Base-by-base conservation (phyloP, 2,329 filamentous ascomycete genomes). In the Aplosporella prunicola region DNA sequence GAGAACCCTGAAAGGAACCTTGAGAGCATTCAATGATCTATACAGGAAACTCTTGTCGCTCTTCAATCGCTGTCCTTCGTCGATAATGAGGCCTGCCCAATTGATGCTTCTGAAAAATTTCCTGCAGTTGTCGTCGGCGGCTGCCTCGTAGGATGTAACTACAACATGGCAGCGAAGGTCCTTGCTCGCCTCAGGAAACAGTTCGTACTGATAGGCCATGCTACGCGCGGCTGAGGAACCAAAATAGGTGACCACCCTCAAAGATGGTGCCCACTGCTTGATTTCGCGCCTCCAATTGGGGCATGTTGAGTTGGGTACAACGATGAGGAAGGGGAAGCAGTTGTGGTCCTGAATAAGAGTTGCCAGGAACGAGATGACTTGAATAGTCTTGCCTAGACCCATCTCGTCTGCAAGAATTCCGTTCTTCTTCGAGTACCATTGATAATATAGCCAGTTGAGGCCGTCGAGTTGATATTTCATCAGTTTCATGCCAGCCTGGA, bases 211-310 rank as follows among this genome's bases (percentile, higher is more conserved):
- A 42, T 82, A 80, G 0, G 85, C 81, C 42, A 93, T 73, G 24
- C 83, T 76, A 47, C 91, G 82, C 11, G 87, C 71, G 32, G 73
- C 71, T 34, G 71, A 72, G 11, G 81, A 81, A 30, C 91, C 91
- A 55, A 93, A 93, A 55, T 91, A 96, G 0, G 87, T 81, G n/a
- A 95, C 87, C 5, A 93, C 87, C 27, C 87, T 78, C 23, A 96
- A 64, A 5, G 75, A 76, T 2, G 89, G 89, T 0, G 82, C 80
- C 89, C 89, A 98, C 47, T 83, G 80, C 63, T 93, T 93, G 58
- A 96, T 86, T 56, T 98, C 91, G 32, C 89, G 79, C 5, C 89
- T 82, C 89, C 91, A 98, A 56, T 98, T 98, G n/a, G 87, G 77
- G 57, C 87, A 93, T 0, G 91, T 98, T 0, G 89, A 80, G 53